Evolutionary conservation across 805 yeast genomes (phyloP), one percentile per base, ranked within the genome.

Genomic region (Saturnispora quitensis): DNA sequence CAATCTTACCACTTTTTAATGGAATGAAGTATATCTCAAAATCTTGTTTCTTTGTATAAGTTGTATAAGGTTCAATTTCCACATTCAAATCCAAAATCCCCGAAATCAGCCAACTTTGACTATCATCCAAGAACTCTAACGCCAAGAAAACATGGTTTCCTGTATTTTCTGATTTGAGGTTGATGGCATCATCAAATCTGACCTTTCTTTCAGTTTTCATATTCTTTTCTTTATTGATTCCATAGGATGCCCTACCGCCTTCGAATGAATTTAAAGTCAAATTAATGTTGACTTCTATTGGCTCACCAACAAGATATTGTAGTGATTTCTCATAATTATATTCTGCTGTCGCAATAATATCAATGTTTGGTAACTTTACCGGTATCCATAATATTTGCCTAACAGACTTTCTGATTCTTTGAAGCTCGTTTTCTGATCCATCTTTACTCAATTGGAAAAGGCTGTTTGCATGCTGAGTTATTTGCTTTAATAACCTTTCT

Each of bases 61-160:
- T 52, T 9, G 53, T 54, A 9, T 51, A 48, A 10, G 63, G 47
- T 38, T 55, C 52, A 27, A 65, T 40, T 13, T 65, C 70, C 5
- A 75, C 65, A 2, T 69, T 62, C 55, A 89, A 77, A 10, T 70
- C 62, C 53, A 80, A 80, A 55, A 77, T 73, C 0, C 98, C 98
- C 5, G 88, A 80, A 4, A 89, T 69, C 3, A 89, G 62, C 98
- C 98, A 91, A 49, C 74, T 76, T 24, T 55, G 63, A 13, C 89
- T 96, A 55, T 51, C 53, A 15, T 64, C 64, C 27, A 53, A 33
- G n/a, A 66, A 52, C 20, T 56, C 64, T 8, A 69, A 40, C 15
- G 58, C 60, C 25, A 68, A 54, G 12, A 52, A 44, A 27, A 62
- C 45, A 9, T 62, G 53, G 18, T 34, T 42, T 22, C 7, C 42